phyloP scores from a whole-genome alignment of 2,329 filamentous ascomycete species.

The Beauveria asiatica region DNA sequence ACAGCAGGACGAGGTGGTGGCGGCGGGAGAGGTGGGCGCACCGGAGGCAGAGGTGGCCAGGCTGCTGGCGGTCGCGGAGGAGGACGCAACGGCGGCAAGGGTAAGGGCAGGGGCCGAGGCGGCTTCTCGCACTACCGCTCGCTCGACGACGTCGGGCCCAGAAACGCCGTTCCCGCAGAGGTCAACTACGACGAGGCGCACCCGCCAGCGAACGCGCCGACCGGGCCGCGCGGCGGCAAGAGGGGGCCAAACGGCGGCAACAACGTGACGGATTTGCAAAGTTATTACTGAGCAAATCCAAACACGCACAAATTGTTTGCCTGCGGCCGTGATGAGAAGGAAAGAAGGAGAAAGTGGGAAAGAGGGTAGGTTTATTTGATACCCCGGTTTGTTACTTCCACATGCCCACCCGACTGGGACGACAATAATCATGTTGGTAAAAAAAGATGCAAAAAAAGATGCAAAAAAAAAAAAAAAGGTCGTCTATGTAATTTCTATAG shows the following conservation, averaged over 20 bases:
- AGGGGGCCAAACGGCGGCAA: slow-evolving; percentile 7
- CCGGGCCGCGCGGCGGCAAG: slow-evolving; percentile 13
- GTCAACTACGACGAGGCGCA: slow-evolving; percentile 41
- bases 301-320: neutral
- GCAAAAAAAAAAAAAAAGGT: too few species aligned
- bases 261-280: slow-evolving; percentile 29
- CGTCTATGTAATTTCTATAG: too few species aligned
- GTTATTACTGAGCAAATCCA: slow-evolving; percentile 27
- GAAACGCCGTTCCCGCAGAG: slow-evolving; percentile 33
- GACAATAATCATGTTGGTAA: too few species aligned
- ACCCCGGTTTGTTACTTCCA: too few species aligned
- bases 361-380: neutral
- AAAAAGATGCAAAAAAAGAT: too few species aligned
- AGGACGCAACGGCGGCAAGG: slow-evolving; percentile 29
- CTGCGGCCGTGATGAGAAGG: neutral
- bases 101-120: slow-evolving; percentile 35
- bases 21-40: slow-evolving; percentile 19
- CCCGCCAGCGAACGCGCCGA: slow-evolving; percentile 19
- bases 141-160: slow-evolving; percentile 54
- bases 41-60: slow-evolving; percentile 27
- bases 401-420: too few species aligned
- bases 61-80: slow-evolving; percentile 16
- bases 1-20: slow-evolving; percentile 17
- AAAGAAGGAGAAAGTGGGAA: neutral
- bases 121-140: slow-evolving; percentile 53